Base-by-base conservation (phyloP, 2,329 filamentous ascomycete genomes). In the Hymenoscyphus infarciens region DNA sequence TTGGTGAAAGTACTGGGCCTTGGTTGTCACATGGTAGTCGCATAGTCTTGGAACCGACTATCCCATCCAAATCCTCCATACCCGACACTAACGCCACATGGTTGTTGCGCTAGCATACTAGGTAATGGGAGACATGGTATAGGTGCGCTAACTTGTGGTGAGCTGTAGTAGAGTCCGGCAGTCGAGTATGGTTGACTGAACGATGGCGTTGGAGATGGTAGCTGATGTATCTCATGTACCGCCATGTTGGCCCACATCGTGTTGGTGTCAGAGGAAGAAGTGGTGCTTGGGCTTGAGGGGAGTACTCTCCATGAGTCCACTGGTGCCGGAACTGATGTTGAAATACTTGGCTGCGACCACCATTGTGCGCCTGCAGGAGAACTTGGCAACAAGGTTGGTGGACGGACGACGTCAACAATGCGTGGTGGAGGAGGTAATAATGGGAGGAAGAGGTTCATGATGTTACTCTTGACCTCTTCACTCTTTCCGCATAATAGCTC, bases 271-370 rank as follows among this genome's bases (percentile, higher is more conserved):
- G 88, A 89, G 10, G 62, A 71, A 38, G 90, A 88, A 49, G 89
- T 86, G 59, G 91, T 86, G 75, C 87, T 91, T 59, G 92, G 91
- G 72, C 91, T 97, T 61, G 94, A 97, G 56, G 93, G 90, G 61
- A 97, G 81, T 69, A 97, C 87, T 76, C 89, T 92, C 94, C 94
- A 98, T 62, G 91, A 83, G 65, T 98, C 92, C 64, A 96, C 86
- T 1, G 88, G 86, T 5, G 85, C 84, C 53, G 89, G 83, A 66
- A 92, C 79, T 52, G 83, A 83, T 61, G 86, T 82, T 62, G 87
- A 83, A 62, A 90, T 80, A 38, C 83, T 82, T 57, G 84, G 79
- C 72, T 91, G 89, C 61, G 89, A 87, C 94, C 93, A 97, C 84
- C 94, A 91, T 76, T 83, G 86, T 70, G 87, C 84, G 62, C 84